Percentiles rank a stretch among this genome's conserved stretches.
phyloP scores from a whole-genome alignment of 2,329 filamentous ascomycete genomes.

The Emmonsia crescens region DNA sequence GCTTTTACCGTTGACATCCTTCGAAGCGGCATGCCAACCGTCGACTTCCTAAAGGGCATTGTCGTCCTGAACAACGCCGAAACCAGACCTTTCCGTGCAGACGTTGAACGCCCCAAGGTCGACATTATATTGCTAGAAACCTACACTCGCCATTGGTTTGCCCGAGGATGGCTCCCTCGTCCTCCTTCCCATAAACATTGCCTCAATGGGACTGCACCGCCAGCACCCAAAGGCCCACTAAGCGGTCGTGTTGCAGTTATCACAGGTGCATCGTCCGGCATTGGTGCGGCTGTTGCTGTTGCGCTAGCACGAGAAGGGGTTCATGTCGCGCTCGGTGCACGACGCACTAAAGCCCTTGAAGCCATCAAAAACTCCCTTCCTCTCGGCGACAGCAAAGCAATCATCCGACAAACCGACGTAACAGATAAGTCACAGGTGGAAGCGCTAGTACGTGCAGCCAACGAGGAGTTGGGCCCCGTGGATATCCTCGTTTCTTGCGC shows the following conservation, averaged over 20 bases:
- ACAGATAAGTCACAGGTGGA: conserved; percentile 57
- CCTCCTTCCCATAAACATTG: conserved; percentile 46
- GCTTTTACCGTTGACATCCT: conserved; percentile 70
- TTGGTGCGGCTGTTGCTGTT: conserved; percentile 61
- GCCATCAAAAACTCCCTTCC: conserved; percentile 52
- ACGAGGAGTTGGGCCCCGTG: conserved; percentile 55
- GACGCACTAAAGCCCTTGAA: conserved; percentile 59
- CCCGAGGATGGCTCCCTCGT: conserved; percentile 61
- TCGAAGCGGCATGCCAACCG: conserved; percentile 66
- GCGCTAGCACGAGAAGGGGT: conserved; percentile 61
- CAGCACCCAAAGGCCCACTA: conserved; percentile 43
- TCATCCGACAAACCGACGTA: conserved; percentile 62
- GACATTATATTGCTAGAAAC: conserved; percentile 61
- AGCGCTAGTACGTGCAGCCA: conserved; percentile 49
- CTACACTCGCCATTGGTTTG: conserved; percentile 70
- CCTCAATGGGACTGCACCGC: conserved; percentile 33
- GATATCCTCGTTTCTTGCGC: conserved; percentile 73
- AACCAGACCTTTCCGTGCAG: conserved; percentile 48
- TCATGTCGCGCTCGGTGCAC: conserved; percentile 60
- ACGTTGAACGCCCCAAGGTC: conserved; percentile 56
- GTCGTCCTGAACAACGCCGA: conserved; percentile 62
- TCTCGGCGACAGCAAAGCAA: conserved; percentile 47
- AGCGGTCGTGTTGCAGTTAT: conserved; percentile 61
- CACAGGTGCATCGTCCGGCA: conserved; percentile 70
- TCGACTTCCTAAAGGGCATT: conserved; percentile 58